Evolutionary conservation across 2,329 filamentous ascomycete species (phyloP), one percentile per base, ranked within the genome.

Genomic region (Penicillium sumatraense): DNA sequence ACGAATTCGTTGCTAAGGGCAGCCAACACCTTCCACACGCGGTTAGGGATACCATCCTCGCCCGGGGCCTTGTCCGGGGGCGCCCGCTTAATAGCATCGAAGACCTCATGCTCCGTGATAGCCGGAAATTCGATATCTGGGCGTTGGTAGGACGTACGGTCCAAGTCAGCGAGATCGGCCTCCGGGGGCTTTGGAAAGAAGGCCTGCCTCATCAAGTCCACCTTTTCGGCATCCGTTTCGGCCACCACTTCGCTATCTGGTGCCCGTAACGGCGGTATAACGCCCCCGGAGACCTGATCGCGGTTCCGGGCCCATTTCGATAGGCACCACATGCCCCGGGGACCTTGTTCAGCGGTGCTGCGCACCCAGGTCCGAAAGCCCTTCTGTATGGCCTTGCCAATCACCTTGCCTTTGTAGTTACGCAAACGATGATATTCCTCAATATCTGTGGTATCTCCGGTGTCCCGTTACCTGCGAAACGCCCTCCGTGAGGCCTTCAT

Each of bases 31-130:
- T 26, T 20, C 48, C 11, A 51, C 2, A 54, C 18, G 4, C 26
- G 44, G 11, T 63, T 61, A 0, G 46, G 54, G 2, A 63, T 47
- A 1, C 10, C 35, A 29, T 63, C 49, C 1, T 53, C 52, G 1
- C 54, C 48, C 0, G 41, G 56, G 8, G 56, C 58, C 14, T 61
- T 61, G n/a, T 54, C 35, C 5, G 49, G 44, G 7, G 40, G 53
- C 3, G 46, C 27, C 1, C 29, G 26, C 1, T 8, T 14, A 11
- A 56, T 60, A 13, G 53, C 51, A 21, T 48, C 48, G 14, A 10
- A 38, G 20, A 46, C 36, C n/a, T 54, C 56, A 21, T 54, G 29
- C 14, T 50, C 38, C 1, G 49, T 56, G 4, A 59, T 50, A 4
- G 18, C 3, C 5, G 53, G 49, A n/a, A 56, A 42, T 3, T 11